Evolutionary conservation across 768 basidiomycete genomes (phyloP), one percentile per base, ranked within the genome.

Genomic region (Kwoniella bestiolae): DNA sequence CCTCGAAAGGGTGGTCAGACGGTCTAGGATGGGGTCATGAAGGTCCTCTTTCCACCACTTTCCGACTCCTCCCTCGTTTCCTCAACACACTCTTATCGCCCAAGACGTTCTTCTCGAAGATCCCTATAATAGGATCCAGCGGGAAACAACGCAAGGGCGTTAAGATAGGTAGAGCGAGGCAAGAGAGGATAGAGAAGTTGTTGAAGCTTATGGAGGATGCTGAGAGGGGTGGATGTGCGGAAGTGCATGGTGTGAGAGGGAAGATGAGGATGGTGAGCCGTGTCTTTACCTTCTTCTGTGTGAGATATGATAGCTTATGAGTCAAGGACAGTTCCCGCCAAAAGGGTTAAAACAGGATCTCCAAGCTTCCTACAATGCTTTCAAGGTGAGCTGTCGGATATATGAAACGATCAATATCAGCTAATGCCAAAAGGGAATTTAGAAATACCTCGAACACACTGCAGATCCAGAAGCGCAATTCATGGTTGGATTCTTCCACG

Each of bases 391-490:
- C 16, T 4, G 88, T 92, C 64, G 79, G 83, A 0, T 82, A 85
- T 28, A 0, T 0, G 16, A 9, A 23, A 14, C 41, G 50, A 14
- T 3, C 32, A 31, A 12, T 11, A 21, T 50, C 18, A 55, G 38
- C 38, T 60, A 50, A 34, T 46, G 25, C n/a, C 25, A 23, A 16
- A 18, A 46, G 63, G 16, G 31, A 21, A 3, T 8, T 2, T 44
- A 61, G 60, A 51, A 51, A 52, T 67, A 70, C 46, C 56, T 70
- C 14, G 56, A 90, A 90, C 0, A 82, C 84, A 29, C 72, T 82
- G 26, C 94, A 25, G 91, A 94, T 72, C 88, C 92, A 1, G 87
- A 91, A 3, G 91, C 94, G 0, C 94, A 98, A 81, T 86, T 91
- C 8, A 83, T 89, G 66, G 82, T 95, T 12, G 94, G 87, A 0